These are phyloP conservation scores for Coemansia erecta DNA, from an alignment of 192 early-diverging fungal species.

Conservation along the genomic window DNA sequence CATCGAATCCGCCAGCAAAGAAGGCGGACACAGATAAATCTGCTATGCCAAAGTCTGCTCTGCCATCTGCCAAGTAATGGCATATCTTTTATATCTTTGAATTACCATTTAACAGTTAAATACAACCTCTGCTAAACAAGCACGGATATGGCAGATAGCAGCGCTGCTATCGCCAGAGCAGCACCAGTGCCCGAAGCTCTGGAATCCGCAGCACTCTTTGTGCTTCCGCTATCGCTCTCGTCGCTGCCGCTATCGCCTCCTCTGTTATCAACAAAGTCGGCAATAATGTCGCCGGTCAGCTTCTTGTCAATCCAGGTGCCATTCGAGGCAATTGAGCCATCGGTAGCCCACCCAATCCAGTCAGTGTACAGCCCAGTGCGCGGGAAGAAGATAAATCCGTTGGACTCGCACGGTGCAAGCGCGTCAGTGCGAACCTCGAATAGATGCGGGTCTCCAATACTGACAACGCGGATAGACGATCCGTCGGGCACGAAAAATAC, in stretches of 20 bases:
- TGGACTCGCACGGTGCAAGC: conserved; percentile 26
- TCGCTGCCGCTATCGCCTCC: conserved; percentile 7
- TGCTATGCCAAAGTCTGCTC: too few relatives aligned
- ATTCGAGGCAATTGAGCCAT: conserved; percentile 38
- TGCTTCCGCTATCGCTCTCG: neutral
- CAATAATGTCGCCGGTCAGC: conserved; percentile 23
- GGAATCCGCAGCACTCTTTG: conserved; percentile 2
- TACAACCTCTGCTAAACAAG: too few relatives aligned
- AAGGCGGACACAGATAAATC: neutral
- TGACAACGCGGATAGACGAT: conserved; percentile 29
- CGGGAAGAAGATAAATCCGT: conserved; percentile 48
- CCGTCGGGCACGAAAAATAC: conserved; percentile 33
- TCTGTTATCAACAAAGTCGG: conserved; percentile 22
- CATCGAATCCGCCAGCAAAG: conserved; percentile 19
- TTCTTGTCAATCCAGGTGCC: conserved; percentile 37
- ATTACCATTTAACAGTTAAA: neutral
- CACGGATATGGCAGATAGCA: neutral
- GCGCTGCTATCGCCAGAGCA: neutral
- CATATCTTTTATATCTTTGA: too few relatives aligned
- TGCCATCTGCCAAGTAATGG: too few relatives aligned
- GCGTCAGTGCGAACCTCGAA: conserved; percentile 31
- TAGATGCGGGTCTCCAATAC: conserved; percentile 35
- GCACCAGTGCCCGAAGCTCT: neutral
- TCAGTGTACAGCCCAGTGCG: conserved; percentile 47
- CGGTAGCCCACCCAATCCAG: conserved; percentile 46